Base-by-base conservation (phyloP, 306 rosid genomes). In the Citrullus colocynthis region DNA sequence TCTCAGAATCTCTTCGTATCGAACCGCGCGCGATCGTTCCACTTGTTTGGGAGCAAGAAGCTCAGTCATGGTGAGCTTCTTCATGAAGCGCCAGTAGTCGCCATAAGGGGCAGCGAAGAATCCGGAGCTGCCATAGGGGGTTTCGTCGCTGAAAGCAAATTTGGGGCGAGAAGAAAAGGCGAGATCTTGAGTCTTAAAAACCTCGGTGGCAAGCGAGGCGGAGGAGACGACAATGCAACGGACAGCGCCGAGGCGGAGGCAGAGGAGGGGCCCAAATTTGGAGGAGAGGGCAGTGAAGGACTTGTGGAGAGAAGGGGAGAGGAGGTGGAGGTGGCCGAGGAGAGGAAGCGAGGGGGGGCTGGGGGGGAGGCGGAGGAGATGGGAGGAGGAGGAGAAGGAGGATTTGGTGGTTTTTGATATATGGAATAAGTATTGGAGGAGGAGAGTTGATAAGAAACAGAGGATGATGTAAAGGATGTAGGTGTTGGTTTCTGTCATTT, bases 81-180 rank as follows among this genome's bases (percentile, higher is more conserved):
- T 88, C 86, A 88, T 88, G 86, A 82, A 86, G 36, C 87, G 78
- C 91, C 88, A 88, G 76, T 84, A 88, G 36, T 82, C 81, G 0
- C 88, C 86, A 8, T 88, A 88, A 3, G 86, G 82, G 9, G 89
- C 88, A 2, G 85, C 85, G 34, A 88, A 69, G 75, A 86, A 88
- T 2, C 89, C 89, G 0, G 83, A 81, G 60, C 72, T 81, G 0
- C 84, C 89, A 16, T 77, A 88, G 0, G 78, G 91, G 16, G 84
- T 37, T 7, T 82, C 84, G 2, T 84, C 83, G 1, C 88, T 85
- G 37, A 88, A 88, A 14, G 89, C 88, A 1, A 88, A 88, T 2
- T 64, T 36, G 13, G 89, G 88, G 12, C 85, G 77, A 3, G 86
- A 85, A 3, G 88, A 71, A 44, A 88, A 88, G 41, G 83, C 49